Conservation (phyloP, 768 basidiomycete genomes). For the Artomyces pyxidatus region DNA sequence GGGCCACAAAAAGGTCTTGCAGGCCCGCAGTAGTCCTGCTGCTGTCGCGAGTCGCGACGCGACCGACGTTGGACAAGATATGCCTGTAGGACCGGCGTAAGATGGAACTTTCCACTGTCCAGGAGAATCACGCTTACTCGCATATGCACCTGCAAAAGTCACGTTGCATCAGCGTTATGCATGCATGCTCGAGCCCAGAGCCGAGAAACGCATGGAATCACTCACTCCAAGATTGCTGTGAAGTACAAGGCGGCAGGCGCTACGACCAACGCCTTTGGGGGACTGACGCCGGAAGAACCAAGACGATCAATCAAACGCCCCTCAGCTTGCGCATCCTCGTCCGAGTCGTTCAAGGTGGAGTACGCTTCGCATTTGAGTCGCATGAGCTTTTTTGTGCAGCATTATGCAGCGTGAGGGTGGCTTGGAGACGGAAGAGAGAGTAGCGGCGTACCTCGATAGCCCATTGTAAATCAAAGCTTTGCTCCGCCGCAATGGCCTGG, state of each 20-base stretch:
- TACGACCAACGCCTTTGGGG: slow-evolving; percentile 38
- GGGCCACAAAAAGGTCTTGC: slow-evolving; percentile 78
- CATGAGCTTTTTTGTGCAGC: slow-evolving; percentile 44
- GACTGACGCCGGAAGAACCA: slow-evolving; percentile 33
- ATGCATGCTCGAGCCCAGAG: too few relatives aligned
- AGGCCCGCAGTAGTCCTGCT: slow-evolving; percentile 66
- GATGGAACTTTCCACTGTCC: not conserved
- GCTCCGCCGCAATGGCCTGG: slow-evolving; percentile 43
- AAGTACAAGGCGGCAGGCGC: slow-evolving; percentile 84
- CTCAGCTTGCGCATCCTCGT: slow-evolving; percentile 66
- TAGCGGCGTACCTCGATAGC: slow-evolving; percentile 55
- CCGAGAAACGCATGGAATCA: slow-evolving; percentile 15
- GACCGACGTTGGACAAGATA: slow-evolving; percentile 73
- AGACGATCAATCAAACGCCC: slow-evolving; percentile 56
- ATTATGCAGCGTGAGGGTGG: slow-evolving; percentile 4
- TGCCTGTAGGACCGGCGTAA: slow-evolving; percentile 44
- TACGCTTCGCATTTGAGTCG: slow-evolving; percentile 85
- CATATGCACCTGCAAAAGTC: slow-evolving; percentile 57
- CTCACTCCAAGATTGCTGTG: slow-evolving; percentile 90
- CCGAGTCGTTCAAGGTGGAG: slow-evolving; percentile 73
- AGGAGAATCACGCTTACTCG: slow-evolving; percentile 53
- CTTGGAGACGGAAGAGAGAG: slow-evolving; percentile 10
- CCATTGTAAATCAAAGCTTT: slow-evolving; percentile 64
- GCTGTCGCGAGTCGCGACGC: slow-evolving; percentile 81
- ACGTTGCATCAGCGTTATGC: slow-evolving; percentile 12